Conservation (phyloP, 495 filamentous ascomycete genomes). For the Podospora pseudopauciseta region DNA sequence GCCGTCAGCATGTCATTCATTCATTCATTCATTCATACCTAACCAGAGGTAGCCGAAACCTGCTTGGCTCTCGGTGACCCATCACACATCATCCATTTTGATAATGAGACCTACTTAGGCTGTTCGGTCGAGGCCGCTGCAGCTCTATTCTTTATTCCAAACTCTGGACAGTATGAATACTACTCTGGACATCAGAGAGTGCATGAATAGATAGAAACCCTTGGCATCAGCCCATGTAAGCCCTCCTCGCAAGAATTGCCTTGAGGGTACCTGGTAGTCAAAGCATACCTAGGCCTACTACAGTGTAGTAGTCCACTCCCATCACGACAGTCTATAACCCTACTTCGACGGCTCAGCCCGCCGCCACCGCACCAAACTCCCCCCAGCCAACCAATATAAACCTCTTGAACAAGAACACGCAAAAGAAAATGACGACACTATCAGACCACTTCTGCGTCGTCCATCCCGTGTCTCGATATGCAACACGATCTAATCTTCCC, state of each 20-base stretch:
- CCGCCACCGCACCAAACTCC: not conserved
- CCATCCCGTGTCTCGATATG: not conserved
- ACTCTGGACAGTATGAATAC: no score
- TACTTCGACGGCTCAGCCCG: not conserved
- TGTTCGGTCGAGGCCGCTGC: no score
- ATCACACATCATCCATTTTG: not conserved
- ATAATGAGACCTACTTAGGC: not conserved
- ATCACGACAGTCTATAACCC: not conserved
- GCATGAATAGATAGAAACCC: no score
- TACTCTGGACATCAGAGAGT: no score
- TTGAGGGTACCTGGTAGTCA: no score
- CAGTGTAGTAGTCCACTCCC: not conserved
- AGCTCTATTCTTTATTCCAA: no score
- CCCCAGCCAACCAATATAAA: not conserved
- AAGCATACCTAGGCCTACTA: no score
- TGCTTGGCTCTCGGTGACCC: not conserved
- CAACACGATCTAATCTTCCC: not conserved
- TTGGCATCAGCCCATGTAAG: no score
- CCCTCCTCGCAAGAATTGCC: no score
- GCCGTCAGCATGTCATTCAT: not conserved
- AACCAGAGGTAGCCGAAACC: not conserved
- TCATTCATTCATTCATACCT: not conserved
- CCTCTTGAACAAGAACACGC: not conserved
- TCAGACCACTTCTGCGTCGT: slow-evolving; percentile 21
- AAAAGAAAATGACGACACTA: slow-evolving; percentile 22